A percentile compares a stretch with the other conserved stretches of the same genome.
Conservation (phyloP, 495 filamentous ascomycete genomes). For the Durotheca rogersii region DNA sequence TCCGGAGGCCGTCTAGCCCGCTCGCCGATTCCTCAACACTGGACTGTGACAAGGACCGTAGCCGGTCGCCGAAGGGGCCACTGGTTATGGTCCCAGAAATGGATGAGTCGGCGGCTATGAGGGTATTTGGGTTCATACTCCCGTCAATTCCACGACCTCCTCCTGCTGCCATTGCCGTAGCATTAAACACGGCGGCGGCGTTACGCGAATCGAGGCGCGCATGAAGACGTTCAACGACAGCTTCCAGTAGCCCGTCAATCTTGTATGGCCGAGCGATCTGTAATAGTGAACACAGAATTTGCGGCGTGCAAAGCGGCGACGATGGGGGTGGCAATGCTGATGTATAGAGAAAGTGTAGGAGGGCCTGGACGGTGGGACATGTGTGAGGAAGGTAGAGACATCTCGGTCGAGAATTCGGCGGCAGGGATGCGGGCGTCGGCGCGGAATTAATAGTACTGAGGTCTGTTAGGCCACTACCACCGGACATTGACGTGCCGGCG, state of each 20-base stretch:
- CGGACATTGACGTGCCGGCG: conserved; percentile 38
- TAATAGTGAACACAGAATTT: conserved; percentile 91
- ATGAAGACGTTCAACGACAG: conserved; percentile 87
- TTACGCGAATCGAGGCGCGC: conserved; percentile 87
- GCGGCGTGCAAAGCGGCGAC: conserved; percentile 83
- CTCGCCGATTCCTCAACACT: conserved; percentile 22
- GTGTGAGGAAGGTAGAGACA: conserved; percentile 94
- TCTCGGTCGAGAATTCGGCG: conserved; percentile 73
- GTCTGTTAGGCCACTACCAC: conserved; percentile 36
- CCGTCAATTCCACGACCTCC: conserved; percentile 73
- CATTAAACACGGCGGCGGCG: conserved; percentile 96
- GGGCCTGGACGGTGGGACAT: conserved; percentile 77
- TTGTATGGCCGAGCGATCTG: conserved; percentile 93
- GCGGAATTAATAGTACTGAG: conserved; percentile 47
- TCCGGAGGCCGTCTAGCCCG: conserved; percentile 35
- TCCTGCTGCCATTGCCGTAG: conserved; percentile 95
- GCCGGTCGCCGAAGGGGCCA: conserved; percentile 16
- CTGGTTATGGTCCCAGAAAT: conserved; percentile 15
- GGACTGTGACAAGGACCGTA: conserved; percentile 29
- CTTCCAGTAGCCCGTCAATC: conserved; percentile 87
- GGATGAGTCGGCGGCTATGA: conserved; percentile 30
- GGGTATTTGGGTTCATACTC: conserved; percentile 50
- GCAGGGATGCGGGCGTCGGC: conserved; percentile 53
- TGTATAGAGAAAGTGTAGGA: conserved; percentile 92
- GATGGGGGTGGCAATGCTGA: conserved; percentile 74